Base-by-base conservation (phyloP, 371 early-diverging fungal species). In the Rhizomucor miehei region DNA sequence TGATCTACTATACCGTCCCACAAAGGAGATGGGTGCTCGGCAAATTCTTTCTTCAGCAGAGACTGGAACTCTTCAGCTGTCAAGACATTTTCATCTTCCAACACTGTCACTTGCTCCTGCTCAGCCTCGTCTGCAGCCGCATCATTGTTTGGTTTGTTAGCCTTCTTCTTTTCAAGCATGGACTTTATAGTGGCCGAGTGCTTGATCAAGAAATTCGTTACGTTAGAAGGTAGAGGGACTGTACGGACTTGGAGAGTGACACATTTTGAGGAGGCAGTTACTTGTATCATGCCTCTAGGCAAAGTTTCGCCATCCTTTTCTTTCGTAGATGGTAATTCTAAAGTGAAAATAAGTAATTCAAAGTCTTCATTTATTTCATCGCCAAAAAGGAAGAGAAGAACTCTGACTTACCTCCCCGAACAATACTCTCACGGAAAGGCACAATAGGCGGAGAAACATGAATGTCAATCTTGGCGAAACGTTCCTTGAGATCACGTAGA, bases 391-490 rank as follows among this genome's bases (percentile, higher is more conserved):
- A 51, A 48, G 19, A 51, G 1, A 13, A 9, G 23, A 37, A 40
- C 8, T 12, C 6, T 47, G 8, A 2, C n/a, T 58, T 52, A 63
- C 63, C 49, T 38, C 46, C 65, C 17, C 51, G 59, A 13, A 87
- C 86, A 49, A 97, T 87, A 2, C 93, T 91, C 72, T 99, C 99
- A 38, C 97, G 82, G 77, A 93, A 98, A n/a, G 98, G 98, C 0
- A 99, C 98, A 63, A 97, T 90, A 0, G 99, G 98, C 40, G 85
- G 82, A 8, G 95, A 94, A 10, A 89, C 96, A 53, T 90, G 90
- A 54, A 99, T 94, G 48, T 92, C 90, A 52, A 94, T 91, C 64
- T 88, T 89, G 1, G 97, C 95, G 71, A 90, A 98, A 14, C 93
- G 80, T 63, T 98, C 98, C 53, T 88, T 79, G 41, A 99, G 66